Conservation (phyloP, 805 yeast species). For the Yamadazyma takamatsuzukensis region DNA sequence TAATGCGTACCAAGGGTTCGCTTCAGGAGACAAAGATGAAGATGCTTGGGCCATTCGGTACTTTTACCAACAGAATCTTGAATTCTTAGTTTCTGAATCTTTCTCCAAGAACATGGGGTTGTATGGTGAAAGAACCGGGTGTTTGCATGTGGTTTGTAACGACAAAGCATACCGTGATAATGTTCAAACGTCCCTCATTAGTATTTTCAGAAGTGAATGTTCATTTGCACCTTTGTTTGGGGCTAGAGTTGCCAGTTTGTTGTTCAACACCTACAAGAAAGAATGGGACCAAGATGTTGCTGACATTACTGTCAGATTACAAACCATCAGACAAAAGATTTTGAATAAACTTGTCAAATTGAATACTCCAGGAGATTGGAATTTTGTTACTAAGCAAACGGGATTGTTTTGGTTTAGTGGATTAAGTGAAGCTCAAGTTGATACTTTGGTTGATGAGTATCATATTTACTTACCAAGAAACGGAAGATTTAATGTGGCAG, state of each 20-base stretch:
- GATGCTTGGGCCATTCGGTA: slow-evolving; percentile 41
- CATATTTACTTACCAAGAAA: slow-evolving; percentile 36
- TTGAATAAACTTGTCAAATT: slow-evolving; percentile 25
- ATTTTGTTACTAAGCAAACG: slow-evolving; percentile 28
- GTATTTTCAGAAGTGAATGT: slow-evolving; percentile 35
- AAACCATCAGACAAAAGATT: slow-evolving; percentile 26
- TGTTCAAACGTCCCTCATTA: slow-evolving; percentile 23
- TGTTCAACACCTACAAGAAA: slow-evolving; percentile 23
- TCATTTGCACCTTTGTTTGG: slow-evolving; percentile 48
- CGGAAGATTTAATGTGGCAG: slow-evolving; percentile 46
- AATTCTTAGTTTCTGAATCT: slow-evolving; percentile 38
- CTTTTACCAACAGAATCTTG: slow-evolving; percentile 35
- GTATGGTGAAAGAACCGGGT: slow-evolving; percentile 38
- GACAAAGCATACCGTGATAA: slow-evolving; percentile 14
- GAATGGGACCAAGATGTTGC: slow-evolving; percentile 36
- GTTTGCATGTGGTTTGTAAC: slow-evolving; percentile 28
- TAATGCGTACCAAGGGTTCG: slow-evolving; percentile 42
- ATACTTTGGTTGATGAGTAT: slow-evolving; percentile 26
- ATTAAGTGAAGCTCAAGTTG: slow-evolving; percentile 30
- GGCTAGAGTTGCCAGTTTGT: slow-evolving; percentile 36
- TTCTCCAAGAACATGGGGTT: slow-evolving; percentile 42
- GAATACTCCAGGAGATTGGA: slow-evolving; percentile 45
- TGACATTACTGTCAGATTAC: slow-evolving; percentile 28
- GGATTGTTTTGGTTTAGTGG: slow-evolving; percentile 47
- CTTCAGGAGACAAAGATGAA: slow-evolving; percentile 58